Conservation (phyloP, 805 yeast genomes). For the Metschnikowia lunata region DNA sequence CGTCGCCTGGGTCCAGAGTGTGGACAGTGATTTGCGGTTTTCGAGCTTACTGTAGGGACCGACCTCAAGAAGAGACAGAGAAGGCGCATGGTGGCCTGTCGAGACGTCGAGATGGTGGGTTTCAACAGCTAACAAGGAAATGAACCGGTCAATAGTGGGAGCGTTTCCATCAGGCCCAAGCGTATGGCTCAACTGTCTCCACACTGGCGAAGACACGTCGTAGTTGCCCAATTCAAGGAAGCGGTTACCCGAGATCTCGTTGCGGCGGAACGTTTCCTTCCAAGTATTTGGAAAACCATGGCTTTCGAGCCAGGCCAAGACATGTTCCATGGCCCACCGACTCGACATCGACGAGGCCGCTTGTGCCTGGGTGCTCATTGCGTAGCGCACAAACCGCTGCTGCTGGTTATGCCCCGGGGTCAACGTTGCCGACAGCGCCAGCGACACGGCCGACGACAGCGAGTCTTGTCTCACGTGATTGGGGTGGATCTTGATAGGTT, state of each 20-base stretch:
- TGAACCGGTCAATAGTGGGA: conserved; percentile 54
- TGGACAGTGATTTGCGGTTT: conserved; percentile 30
- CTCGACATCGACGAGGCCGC: conserved; percentile 16
- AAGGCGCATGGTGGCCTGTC: neutral
- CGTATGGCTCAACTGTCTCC: conserved; percentile 41
- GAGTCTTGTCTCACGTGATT: conserved; percentile 31
- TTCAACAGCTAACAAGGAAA: conserved; percentile 38
- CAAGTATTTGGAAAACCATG: conserved; percentile 70
- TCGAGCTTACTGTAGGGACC: conserved; percentile 20
- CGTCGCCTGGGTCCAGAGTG: conserved; percentile 22
- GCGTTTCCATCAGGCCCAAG: conserved; percentile 41
- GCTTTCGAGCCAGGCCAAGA: conserved; percentile 61
- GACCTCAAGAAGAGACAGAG: conserved; percentile 1
- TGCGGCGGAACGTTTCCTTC: conserved; percentile 58
- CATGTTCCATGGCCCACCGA: conserved; percentile 72
- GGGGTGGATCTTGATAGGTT: neutral
- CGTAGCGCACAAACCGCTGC: conserved; percentile 40
- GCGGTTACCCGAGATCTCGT: conserved; percentile 55
- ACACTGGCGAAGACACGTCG: conserved; percentile 43
- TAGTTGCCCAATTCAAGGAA: conserved; percentile 68
- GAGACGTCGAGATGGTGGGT: conserved; percentile 12
- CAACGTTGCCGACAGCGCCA: conserved; percentile 28
- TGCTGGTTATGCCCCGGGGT: conserved; percentile 26
- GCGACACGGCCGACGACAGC: conserved; percentile 32
- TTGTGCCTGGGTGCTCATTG: conserved; percentile 34